Evolutionary conservation across 140 eudicot genomes (phyloP), one percentile per base, ranked within the genome.

Genomic region (Ambrosia hybrid): DNA sequence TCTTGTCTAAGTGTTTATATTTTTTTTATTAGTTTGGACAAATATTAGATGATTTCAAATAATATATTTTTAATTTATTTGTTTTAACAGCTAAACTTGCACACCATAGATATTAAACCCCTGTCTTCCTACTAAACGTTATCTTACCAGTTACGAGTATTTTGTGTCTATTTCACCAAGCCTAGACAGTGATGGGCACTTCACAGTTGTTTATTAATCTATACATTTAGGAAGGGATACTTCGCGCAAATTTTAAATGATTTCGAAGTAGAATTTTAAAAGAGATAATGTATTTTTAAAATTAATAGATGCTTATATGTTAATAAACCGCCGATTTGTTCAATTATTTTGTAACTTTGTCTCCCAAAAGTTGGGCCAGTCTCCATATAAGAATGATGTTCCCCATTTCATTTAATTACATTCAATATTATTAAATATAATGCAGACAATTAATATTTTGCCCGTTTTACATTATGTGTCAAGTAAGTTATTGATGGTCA

Each of bases 321-420:
- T 10, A 57, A 57, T 38, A 57, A 21, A 33, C 39, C 9, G 45
- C 66, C 43, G 9, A 34, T 33, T 8, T 33, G 45, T n/a, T 60
- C 43, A 33, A 60, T 74, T 64, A 64, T 49, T 68, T 36, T 60
- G 61, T 49, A 68, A 59, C 46, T 16, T 57, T 48, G 61, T 58
- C 60, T 15, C 72, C 77, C 52, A 2, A 49, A 9, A 3, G 70
- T 73, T 49, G 52, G 70, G 70, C 37, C 70, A 53, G 52, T 63
- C 72, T 65, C 15, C 57, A 57, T 39, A 67, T 46, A 5, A 63
- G 21, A 75, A 66, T 66, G 16, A 67, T 56, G 63, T 9, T 39
- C 21, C 58, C 53, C 51, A 3, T 75, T 15, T 46, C 63, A 62
- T 73, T 63, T 17, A 62, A 8, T 59, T 41, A 74, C 61, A 73